Evolutionary conservation across 306 rosid species (phyloP).

Genomic region (Lotus japonicus): DNA sequence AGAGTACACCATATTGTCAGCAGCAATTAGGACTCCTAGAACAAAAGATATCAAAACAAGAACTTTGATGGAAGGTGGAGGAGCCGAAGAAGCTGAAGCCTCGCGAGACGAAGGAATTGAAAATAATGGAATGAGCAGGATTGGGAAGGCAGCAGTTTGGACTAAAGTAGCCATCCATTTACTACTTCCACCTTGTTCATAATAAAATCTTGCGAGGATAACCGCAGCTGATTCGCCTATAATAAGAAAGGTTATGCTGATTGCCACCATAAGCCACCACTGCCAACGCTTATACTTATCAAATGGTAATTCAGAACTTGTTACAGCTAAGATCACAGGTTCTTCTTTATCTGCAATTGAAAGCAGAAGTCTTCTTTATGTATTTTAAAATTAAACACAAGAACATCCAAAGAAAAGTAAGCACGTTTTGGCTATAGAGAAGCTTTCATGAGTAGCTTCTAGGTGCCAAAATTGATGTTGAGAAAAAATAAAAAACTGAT

Average conservation of each 20-base stretch:
- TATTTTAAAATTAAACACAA: background rate
- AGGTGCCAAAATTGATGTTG: no score
- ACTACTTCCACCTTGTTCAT: slow-evolving; percentile 84
- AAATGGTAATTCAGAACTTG: slow-evolving; percentile 24
- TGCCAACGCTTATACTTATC: slow-evolving; percentile 58
- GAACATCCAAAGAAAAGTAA: background rate
- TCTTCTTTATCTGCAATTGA: slow-evolving; percentile 51
- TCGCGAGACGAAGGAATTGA: slow-evolving; percentile 36
- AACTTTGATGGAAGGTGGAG: slow-evolving; percentile 31
- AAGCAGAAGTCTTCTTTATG: background rate
- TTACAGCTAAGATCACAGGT: slow-evolving; percentile 28
- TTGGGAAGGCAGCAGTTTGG: slow-evolving; percentile 80
- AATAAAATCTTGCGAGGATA: slow-evolving; percentile 81
- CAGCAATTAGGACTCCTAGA: slow-evolving; percentile 62
- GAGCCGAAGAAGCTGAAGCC: slow-evolving; percentile 25
- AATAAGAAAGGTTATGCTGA: slow-evolving; percentile 54
- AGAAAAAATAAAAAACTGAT: no score
- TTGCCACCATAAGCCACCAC: slow-evolving; percentile 81
- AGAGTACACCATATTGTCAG: slow-evolving; percentile 79
- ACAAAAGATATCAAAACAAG: slow-evolving; percentile 41
- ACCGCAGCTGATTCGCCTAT: slow-evolving; percentile 84
- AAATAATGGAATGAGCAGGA: slow-evolving; percentile 51
- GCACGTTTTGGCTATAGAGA: no score
- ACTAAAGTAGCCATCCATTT: slow-evolving; percentile 93
- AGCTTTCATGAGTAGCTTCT: no score